Percentiles rank a stretch among this genome's conserved stretches.
These are phyloP conservation scores for Coniochaeta pulveracea DNA, from an alignment of 2,329 filamentous ascomycete species.

Conservation along the genomic window DNA sequence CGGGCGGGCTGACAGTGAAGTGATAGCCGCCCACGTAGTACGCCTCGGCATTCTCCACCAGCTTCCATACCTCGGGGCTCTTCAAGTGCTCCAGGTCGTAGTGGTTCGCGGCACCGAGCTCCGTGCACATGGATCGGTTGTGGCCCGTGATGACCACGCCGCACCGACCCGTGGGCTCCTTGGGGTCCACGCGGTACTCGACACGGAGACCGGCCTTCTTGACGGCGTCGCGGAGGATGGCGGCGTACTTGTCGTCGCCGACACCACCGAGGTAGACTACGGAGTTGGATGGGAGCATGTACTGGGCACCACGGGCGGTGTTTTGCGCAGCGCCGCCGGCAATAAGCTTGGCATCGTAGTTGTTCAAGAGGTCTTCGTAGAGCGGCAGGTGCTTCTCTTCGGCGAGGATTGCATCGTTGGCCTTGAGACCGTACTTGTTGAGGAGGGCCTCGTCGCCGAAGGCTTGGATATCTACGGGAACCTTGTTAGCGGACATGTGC, in stretches of 20 bases:
- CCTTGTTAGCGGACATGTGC: conserved; percentile 5
- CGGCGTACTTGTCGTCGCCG: conserved; percentile 90
- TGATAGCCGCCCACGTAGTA: conserved; percentile 97
- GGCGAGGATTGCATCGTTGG: conserved; percentile 94
- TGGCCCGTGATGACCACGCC: conserved; percentile 95
- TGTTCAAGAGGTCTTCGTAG: conserved; percentile 88
- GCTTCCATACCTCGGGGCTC: conserved; percentile 79
- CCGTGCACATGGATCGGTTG: conserved; percentile 89
- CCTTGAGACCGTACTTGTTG: conserved; percentile 85
- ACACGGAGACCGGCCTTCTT: conserved; percentile 80
- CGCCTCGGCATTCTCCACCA: conserved; percentile 77
- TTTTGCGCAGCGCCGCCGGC: conserved; percentile 96
- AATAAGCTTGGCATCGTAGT: conserved; percentile 87
- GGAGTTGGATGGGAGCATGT: conserved; percentile 81
- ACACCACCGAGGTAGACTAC: conserved; percentile 91
- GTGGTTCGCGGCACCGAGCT: conserved; percentile 91
- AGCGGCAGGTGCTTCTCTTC: conserved; percentile 81
- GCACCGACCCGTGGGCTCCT: conserved; percentile 80
- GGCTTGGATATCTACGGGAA: conserved; percentile 72
- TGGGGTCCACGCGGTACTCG: conserved; percentile 86
- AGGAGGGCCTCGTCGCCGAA: conserved; percentile 72
- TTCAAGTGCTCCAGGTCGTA: conserved; percentile 93
- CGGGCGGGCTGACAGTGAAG: conserved; percentile 88
- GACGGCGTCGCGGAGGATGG: conserved; percentile 77
- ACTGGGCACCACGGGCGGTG: conserved; percentile 91